These are phyloP conservation scores for Umbelopsis isabellina DNA, from an alignment of 192 early-diverging fungal species.

Conservation along the genomic window DNA sequence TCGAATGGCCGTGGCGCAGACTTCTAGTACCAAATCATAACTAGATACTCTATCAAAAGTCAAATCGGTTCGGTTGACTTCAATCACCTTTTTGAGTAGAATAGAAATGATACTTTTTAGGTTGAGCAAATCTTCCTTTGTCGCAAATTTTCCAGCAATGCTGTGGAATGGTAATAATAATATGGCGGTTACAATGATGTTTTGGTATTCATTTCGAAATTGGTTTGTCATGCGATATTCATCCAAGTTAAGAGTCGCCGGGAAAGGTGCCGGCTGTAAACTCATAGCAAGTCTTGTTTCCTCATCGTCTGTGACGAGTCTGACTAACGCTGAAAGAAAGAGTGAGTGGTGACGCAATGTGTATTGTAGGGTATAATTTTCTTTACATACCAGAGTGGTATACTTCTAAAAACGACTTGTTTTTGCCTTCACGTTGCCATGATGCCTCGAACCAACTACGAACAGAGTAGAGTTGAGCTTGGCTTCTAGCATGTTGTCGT, in stretches of 20 bases:
- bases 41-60: constrained; percentile 13
- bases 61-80: neutral
- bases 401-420: constrained; percentile 30
- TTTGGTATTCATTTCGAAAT: constrained; percentile 52
- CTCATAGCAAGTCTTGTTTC: constrained; percentile 8
- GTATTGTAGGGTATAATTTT: neutral
- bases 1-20: constrained; percentile 18
- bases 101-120: constrained; percentile 44
- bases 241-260: constrained; percentile 43
- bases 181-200: constrained; percentile 41
- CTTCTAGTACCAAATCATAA: constrained; percentile 23
- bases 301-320: constrained; percentile 20
- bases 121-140: constrained; percentile 38
- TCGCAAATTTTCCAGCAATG: constrained; percentile 41
- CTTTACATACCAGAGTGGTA: constrained; percentile 20
- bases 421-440: constrained; percentile 39
- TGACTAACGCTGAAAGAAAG: constrained; percentile 13
- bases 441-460: constrained; percentile 40
- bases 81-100: constrained; percentile 35
- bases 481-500: constrained; percentile 32
- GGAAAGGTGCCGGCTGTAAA: constrained; percentile 4
- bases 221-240: constrained; percentile 39
- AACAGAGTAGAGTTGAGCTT: constrained; percentile 30
- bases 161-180: constrained; percentile 46
- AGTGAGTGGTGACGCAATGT: neutral